Evolutionary conservation across 345 rosid species (phyloP), one percentile per base, ranked within the genome.

Genomic region (Iberis pinnata): DNA sequence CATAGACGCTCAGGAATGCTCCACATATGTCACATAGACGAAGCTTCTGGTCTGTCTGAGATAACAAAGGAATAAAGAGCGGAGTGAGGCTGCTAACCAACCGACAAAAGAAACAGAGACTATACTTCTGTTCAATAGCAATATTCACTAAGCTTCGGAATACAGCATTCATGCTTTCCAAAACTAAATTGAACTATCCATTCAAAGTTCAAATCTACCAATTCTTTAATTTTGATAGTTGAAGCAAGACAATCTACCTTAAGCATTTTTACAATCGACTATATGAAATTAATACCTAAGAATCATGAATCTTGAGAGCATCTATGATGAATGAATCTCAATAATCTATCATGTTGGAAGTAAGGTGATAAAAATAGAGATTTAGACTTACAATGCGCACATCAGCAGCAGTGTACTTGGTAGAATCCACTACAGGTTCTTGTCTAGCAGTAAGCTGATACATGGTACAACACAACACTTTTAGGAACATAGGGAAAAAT

Each of bases 11-110:
- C 75, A 93, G 74, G 69, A 93, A 93, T 62, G 99, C 99, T 75
- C 99, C 99, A 60, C 97, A 93, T 60, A 93, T 93, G 78, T 93
- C 99, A 69, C 99, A 93, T 68, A 93, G 90, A 16, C 99, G 94
- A 53, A 93, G 81, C 87, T 93, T 93, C 78, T 93, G 99, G 75
- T 93, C 99, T 58, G 99, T 88, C 99, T 93, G 97, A 52, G 67
- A 71, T 13, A 55, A 52, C 49, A 69, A 43, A 48, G 19, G 26
- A 56, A 33, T 19, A 42, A 5, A 27, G 16, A 45, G 24, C 40
- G 44, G 16, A 45, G 24, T 47, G 44, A 67, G 66, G 17, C 25
- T n/a, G n/a, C n/a, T n/a, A 12, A 26, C n/a, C n/a, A 59, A 20
- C 42, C 40, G 20, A 27, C 36, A 12, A 26, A 26, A 44, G 19